A percentile compares a stretch with the other conserved stretches of the same genome.
phyloP scores from a whole-genome alignment of 352 stramenopile species.

The Phytopythium helicoides region DNA sequence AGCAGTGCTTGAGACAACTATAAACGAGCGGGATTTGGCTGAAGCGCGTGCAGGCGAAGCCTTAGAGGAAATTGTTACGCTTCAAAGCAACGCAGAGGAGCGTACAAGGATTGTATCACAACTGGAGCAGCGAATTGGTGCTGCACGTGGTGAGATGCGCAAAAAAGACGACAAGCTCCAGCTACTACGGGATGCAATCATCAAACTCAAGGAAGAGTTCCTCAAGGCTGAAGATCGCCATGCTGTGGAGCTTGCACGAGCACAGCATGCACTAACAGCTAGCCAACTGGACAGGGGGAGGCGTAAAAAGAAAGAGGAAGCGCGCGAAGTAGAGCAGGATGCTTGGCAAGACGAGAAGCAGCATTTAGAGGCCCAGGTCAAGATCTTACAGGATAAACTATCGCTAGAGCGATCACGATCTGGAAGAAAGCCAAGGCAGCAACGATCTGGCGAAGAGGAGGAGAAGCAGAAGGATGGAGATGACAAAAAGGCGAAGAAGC shows the following conservation, averaged over 20 bases:
- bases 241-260: constrained; percentile 64
- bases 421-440: constrained; percentile 25
- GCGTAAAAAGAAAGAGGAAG: constrained; percentile 37
- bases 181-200: constrained; percentile 71
- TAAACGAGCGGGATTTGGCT: constrained; percentile 64
- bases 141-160: constrained; percentile 35
- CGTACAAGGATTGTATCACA: constrained; percentile 36
- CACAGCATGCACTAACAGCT: constrained; percentile 32
- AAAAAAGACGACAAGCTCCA: constrained; percentile 68
- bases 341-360: constrained; percentile 49
- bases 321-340: constrained; percentile 33
- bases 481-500: constrained; percentile 11
- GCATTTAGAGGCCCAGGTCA: constrained; percentile 46
- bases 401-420: constrained; percentile 24
- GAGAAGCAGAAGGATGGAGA: constrained; percentile 9
- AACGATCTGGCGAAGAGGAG: constrained; percentile 14
- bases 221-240: constrained; percentile 80
- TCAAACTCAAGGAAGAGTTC: constrained; percentile 89
- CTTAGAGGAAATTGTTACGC: constrained; percentile 76
- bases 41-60: constrained; percentile 79
- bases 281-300: constrained; percentile 24
- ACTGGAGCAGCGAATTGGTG: constrained; percentile 44
- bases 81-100: constrained; percentile 37
- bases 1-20: constrained; percentile 41
- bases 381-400: constrained; percentile 72